Evolutionary conservation across 108 stramenopile genomes (phyloP).

Genomic region (Nitzschia putrida): DNA sequence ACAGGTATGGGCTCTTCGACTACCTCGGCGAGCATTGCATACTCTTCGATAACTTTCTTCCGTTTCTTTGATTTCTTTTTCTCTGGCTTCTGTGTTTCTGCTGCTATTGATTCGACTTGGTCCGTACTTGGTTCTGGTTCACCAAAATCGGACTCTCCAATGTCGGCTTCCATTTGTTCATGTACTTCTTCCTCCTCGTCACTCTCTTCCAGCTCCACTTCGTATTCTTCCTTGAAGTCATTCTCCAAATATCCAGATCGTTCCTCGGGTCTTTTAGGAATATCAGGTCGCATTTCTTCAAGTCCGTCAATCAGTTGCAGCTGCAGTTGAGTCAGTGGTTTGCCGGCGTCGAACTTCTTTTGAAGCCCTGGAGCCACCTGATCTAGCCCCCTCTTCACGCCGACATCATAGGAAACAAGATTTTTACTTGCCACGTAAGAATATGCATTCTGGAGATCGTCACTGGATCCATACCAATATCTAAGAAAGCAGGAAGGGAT

Average conservation of each 20-base stretch:
- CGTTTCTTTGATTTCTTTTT: conserved; percentile 18
- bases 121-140: conserved; percentile 10
- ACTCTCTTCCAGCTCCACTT: conserved; percentile 28
- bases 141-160: background rate
- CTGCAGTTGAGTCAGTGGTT: conserved; percentile 11
- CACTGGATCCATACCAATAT: conserved; percentile 41
- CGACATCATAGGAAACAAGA: conserved; percentile 39
- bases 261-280: conserved; percentile 34
- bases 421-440: conserved; percentile 25
- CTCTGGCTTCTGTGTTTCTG: conserved; percentile 1
- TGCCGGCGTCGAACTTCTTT: conserved; percentile 31
- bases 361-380: conserved; percentile 3
- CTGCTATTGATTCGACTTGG: conserved; percentile 1
- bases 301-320: conserved; percentile 21
- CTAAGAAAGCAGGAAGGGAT: background rate
- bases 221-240: conserved; percentile 38
- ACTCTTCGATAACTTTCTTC: conserved; percentile 11
- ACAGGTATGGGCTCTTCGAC: background rate
- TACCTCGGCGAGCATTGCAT: background rate
- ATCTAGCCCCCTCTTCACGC: conserved; percentile 25
- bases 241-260: conserved; percentile 26
- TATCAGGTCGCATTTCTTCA: conserved; percentile 42
- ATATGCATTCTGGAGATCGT: conserved; percentile 31
- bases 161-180: background rate
- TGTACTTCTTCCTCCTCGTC: conserved; percentile 7